Evolutionary conservation across 106 monocot species (phyloP).

Genomic region (Agapanthus africanus): DNA sequence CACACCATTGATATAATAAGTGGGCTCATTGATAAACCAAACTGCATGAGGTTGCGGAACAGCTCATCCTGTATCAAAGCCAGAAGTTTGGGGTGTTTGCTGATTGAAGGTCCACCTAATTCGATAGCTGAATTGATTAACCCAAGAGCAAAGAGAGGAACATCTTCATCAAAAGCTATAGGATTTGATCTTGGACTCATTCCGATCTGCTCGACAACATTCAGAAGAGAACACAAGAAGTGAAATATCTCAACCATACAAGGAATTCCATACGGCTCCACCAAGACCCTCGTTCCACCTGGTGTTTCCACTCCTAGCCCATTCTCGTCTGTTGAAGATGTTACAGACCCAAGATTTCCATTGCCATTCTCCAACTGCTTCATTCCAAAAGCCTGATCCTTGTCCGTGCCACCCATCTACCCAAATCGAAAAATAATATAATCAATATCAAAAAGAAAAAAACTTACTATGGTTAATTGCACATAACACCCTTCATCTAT

Average conservation of each 20-base stretch:
- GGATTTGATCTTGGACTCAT: slow-evolving; percentile 46
- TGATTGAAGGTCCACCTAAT: slow-evolving; percentile 55
- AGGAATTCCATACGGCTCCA: slow-evolving; percentile 63
- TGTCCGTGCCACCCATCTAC: slow-evolving; percentile 43
- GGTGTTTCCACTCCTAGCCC: slow-evolving; percentile 1
- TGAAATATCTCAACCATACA: slow-evolving; percentile 86
- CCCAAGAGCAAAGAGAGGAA: slow-evolving; percentile 86
- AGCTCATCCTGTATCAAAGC: slow-evolving; percentile 71
- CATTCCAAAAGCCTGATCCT: slow-evolving; percentile 40
- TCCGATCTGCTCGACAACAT: slow-evolving; percentile 56
- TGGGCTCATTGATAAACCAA: slow-evolving; percentile 84
- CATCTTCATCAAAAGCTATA: slow-evolving; percentile 74
- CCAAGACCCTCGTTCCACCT: slow-evolving; percentile 21
- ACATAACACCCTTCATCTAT: too few species aligned
- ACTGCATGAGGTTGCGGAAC: slow-evolving; percentile 83
- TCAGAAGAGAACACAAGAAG: slow-evolving; percentile 75
- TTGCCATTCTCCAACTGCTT: slow-evolving; percentile 59
- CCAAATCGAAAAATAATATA: slow-evolving; percentile 12
- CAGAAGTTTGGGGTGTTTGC: slow-evolving; percentile 57
- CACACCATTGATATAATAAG: slow-evolving; percentile 81
- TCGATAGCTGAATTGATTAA: slow-evolving; percentile 87
- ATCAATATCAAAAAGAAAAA: slow-evolving; percentile 7
- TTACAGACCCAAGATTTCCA: slow-evolving; percentile 16
- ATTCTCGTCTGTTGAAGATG: slow-evolving; percentile 24
- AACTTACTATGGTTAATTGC: too few species aligned